These are phyloP conservation scores for Boletus pseudo-olivaceus DNA, from an alignment of 768 basidiomycete species.

Conservation along the genomic window DNA sequence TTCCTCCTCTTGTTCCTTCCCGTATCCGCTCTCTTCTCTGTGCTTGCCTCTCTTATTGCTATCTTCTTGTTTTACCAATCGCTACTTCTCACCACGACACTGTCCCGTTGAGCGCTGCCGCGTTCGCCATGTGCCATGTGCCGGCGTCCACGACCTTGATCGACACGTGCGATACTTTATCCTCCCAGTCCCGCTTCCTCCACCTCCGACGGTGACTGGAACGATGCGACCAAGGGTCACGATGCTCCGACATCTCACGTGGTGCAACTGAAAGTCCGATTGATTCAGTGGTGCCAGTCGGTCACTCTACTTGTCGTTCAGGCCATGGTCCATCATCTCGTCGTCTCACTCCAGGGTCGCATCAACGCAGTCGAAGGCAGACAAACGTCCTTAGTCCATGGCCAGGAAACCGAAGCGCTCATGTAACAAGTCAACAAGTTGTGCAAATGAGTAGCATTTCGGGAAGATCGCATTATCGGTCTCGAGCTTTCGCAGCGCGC, in stretches of 20 bases:
- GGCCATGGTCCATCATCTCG: not conserved
- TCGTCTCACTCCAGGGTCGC: conserved; percentile 19
- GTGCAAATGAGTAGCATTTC: conserved; percentile 5
- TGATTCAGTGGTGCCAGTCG: conserved; percentile 4
- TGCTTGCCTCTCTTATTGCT: not conserved
- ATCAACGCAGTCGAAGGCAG: conserved; percentile 12
- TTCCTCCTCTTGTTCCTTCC: not conserved
- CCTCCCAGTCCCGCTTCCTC: not conserved
- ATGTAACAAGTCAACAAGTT: conserved; percentile 8
- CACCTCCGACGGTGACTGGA: not conserved
- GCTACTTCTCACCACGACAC: not conserved
- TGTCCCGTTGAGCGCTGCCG: not conserved
- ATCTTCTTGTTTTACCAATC: not conserved
- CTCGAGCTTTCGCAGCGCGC: conserved; percentile 9
- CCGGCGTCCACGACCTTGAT: not conserved
- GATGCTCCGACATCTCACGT: not conserved
- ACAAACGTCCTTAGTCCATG: not conserved
- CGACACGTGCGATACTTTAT: not conserved
- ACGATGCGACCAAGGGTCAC: no score
- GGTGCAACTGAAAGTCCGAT: not conserved
- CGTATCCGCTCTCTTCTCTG: not conserved
- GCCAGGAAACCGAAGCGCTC: conserved; percentile 2
- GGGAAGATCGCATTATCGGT: conserved; percentile 7
- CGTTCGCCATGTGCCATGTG: not conserved
- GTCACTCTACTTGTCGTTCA: not conserved